Conservation (phyloP, 192 early-diverging fungal genomes). For the Backusella luteola region DNA sequence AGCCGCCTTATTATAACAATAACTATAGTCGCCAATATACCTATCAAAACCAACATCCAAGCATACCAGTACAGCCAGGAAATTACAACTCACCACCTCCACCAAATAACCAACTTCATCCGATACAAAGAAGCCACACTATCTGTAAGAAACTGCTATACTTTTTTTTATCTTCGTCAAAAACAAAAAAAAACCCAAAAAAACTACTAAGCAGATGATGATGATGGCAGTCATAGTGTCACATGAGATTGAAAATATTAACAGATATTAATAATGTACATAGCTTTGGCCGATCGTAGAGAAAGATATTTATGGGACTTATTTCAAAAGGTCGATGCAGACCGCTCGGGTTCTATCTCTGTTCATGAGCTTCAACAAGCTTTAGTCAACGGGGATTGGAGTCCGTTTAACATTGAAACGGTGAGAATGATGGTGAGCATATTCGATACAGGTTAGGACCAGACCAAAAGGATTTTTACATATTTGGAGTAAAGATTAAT, state of each 20-base stretch:
- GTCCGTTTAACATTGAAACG: slow-evolving; percentile 67
- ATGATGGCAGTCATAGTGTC: background rate
- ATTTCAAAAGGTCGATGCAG: slow-evolving; percentile 8
- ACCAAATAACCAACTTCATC: background rate
- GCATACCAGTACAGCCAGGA: background rate
- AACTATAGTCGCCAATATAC: background rate
- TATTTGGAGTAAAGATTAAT: background rate
- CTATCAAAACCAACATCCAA: background rate
- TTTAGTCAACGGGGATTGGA: slow-evolving; percentile 51
- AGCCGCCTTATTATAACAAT: background rate
- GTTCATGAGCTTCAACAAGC: slow-evolving; percentile 5
- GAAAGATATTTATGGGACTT: slow-evolving; percentile 2
- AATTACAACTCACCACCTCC: background rate
- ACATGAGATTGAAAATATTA: background rate
- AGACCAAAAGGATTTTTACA: background rate
- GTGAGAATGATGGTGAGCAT: slow-evolving; percentile 68
- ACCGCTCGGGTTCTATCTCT: slow-evolving; percentile 6
- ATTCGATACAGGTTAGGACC: slow-evolving; percentile 47
- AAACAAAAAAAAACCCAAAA: background rate
- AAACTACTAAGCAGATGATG: background rate
- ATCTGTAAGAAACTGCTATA: background rate
- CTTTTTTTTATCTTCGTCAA: background rate
- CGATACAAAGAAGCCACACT: slow-evolving; percentile 10
- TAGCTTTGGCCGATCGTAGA: slow-evolving; percentile 6
- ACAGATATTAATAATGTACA: background rate